Evolutionary conservation across 2,329 filamentous ascomycete species (phyloP).

Genomic region (Diplocarpon rosae): DNA sequence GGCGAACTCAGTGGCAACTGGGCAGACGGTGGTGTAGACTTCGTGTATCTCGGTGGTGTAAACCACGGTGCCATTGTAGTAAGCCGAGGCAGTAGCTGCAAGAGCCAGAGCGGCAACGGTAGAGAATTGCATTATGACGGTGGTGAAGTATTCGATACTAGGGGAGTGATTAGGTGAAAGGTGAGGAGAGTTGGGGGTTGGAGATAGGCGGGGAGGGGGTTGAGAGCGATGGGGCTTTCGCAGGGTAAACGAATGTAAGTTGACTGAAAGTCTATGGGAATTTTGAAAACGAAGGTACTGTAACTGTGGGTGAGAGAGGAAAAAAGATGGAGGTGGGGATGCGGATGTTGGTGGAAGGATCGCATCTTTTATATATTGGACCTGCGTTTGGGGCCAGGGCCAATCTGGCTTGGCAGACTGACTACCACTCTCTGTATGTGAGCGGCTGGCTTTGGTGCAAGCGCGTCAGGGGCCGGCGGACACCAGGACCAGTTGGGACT

Average conservation of each 20-base stretch:
- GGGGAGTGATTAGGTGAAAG: conserved; percentile 13
- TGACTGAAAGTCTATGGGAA: conserved; percentile 25
- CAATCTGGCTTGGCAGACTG: too few species aligned
- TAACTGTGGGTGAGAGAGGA: too few species aligned
- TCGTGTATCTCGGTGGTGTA: conserved; percentile 40
- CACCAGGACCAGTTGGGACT: too few species aligned
- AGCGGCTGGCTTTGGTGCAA: too few species aligned
- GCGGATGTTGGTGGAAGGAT: conserved; percentile 10
- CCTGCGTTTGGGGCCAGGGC: not conserved
- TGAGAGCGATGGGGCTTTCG: conserved; percentile 10
- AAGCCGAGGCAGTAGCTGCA: conserved; percentile 23
- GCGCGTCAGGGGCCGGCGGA: too few species aligned
- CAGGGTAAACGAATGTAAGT: conserved; percentile 25
- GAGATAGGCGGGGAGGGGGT: not conserved
- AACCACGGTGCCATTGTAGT: conserved; percentile 29
- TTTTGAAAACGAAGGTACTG: conserved; percentile 11
- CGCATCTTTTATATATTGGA: conserved; percentile 12
- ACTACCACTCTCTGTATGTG: too few species aligned
- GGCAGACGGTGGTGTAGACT: conserved; percentile 41
- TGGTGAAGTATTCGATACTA: conserved; percentile 19
- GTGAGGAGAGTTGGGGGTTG: not conserved
- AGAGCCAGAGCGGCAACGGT: conserved; percentile 26
- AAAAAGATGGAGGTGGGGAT: too few species aligned
- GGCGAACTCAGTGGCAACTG: conserved; percentile 36
- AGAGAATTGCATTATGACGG: conserved; percentile 31